These are phyloP conservation scores for Diaporthe eres DNA, from an alignment of 2,329 filamentous ascomycete genomes.

Conservation along the genomic window DNA sequence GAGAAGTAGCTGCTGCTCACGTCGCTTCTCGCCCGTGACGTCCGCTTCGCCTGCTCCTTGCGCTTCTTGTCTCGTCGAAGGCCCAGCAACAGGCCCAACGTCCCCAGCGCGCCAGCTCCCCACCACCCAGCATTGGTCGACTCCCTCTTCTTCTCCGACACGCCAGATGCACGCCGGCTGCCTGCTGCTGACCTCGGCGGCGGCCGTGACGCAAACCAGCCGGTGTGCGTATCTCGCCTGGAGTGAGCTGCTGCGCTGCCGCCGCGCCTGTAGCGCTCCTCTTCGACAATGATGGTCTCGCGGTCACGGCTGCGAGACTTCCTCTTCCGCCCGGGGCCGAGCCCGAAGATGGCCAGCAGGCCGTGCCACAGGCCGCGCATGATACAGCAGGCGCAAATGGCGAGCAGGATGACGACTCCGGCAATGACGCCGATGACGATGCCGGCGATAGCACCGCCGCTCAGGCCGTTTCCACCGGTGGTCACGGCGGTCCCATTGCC, in stretches of 20 bases:
- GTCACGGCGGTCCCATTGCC: constrained; percentile 56
- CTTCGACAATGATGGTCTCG: constrained; percentile 63
- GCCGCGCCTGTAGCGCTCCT: constrained; percentile 71
- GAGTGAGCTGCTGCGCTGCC: constrained; percentile 64
- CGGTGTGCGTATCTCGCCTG: constrained; percentile 35
- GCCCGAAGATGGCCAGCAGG: constrained; percentile 72
- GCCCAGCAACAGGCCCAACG: constrained; percentile 68
- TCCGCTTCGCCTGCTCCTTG: constrained; percentile 52
- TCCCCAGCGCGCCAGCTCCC: constrained; percentile 66
- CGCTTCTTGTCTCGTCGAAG: constrained; percentile 65
- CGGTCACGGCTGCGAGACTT: constrained; percentile 59
- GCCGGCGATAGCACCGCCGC: constrained; percentile 82
- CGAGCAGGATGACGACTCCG: constrained; percentile 75
- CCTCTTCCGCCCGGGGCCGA: constrained; percentile 66
- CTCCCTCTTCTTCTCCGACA: constrained; percentile 61
- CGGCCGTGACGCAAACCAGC: constrained; percentile 43
- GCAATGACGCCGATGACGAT: constrained; percentile 83
- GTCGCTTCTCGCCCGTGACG: constrained; percentile 56
- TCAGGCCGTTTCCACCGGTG: constrained; percentile 62
- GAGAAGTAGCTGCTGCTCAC: constrained; percentile 67
- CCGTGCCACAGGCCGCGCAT: constrained; percentile 73
- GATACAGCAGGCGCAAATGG: constrained; percentile 83
- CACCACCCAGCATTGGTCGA: constrained; percentile 66
- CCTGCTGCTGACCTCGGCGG: constrained; percentile 58
- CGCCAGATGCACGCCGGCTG: constrained; percentile 54